These are phyloP conservation scores for Ceratocystis diversiconidia DNA, from an alignment of 2,329 filamentous ascomycete species.

Conservation along the genomic window DNA sequence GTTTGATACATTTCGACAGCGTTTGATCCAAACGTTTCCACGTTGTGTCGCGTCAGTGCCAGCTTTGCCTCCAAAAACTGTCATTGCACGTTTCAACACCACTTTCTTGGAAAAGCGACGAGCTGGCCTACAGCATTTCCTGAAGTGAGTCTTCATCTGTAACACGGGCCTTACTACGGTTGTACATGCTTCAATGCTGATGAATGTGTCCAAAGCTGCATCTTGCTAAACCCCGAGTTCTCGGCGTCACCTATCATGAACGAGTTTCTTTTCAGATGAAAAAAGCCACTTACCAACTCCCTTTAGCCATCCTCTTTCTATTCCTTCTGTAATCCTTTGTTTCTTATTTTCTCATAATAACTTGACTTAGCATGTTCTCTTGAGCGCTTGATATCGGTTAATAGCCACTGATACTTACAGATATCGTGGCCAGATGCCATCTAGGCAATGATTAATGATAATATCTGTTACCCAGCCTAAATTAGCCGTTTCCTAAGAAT, in stretches of 20 bases:
- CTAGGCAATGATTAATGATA: slow-evolving; percentile 14
- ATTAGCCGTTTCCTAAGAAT: not conserved
- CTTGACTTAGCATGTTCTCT: not conserved
- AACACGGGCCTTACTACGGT: no score
- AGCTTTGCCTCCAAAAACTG: slow-evolving; percentile 77
- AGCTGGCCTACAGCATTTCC: slow-evolving; percentile 74
- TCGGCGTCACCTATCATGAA: slow-evolving; percentile 81
- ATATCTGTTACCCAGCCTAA: slow-evolving; percentile 1
- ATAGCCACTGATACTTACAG: not conserved
- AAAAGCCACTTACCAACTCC: not conserved
- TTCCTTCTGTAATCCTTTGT: not conserved
- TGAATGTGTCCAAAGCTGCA: slow-evolving; percentile 44
- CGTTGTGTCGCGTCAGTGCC: slow-evolving; percentile 75
- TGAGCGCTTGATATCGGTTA: not conserved
- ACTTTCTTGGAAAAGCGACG: slow-evolving; percentile 76
- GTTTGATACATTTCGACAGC: slow-evolving; percentile 67
- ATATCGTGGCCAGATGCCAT: not conserved
- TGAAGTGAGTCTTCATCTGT: slow-evolving; percentile 51
- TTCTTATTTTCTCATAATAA: not conserved
- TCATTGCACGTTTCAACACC: slow-evolving; percentile 73
- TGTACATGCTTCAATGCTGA: not conserved
- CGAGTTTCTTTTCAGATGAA: slow-evolving; percentile 65
- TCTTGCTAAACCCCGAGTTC: slow-evolving; percentile 86
- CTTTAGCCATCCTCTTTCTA: not conserved
- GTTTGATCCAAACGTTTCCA: slow-evolving; percentile 68